Conservation (phyloP, 768 basidiomycete genomes). For the Amanita pallidorosea region DNA sequence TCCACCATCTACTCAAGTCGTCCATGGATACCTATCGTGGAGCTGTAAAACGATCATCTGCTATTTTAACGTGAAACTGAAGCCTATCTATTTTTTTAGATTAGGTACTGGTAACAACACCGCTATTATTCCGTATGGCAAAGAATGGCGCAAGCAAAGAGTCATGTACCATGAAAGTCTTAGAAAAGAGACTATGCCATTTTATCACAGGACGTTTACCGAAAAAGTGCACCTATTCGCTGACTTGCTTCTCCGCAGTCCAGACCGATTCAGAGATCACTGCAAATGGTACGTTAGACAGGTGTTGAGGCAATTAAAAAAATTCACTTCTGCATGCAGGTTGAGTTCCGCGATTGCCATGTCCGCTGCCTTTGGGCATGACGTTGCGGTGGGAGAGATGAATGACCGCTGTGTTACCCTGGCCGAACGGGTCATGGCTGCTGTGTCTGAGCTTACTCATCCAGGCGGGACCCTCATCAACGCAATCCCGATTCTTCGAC, state of each 20-base stretch:
- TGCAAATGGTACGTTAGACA: background rate
- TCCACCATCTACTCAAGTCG: constrained; percentile 18
- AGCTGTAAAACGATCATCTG: constrained; percentile 9
- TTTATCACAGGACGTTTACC: background rate
- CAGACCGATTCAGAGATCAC: background rate
- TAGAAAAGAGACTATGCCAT: background rate
- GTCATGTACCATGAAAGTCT: background rate
- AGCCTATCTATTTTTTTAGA: constrained; percentile 3
- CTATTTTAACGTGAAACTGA: background rate
- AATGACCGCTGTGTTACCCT: constrained; percentile 14
- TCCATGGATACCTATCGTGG: constrained; percentile 10
- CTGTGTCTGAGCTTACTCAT: background rate
- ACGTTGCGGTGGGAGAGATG: constrained; percentile 9
- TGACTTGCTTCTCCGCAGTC: background rate
- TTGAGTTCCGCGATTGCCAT: constrained; percentile 23
- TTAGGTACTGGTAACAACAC: constrained; percentile 9
- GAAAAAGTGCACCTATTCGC: background rate
- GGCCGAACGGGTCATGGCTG: constrained; percentile 10
- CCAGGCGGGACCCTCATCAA: constrained; percentile 16
- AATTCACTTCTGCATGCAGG: constrained; percentile 10
- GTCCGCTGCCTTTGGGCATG: constrained; percentile 24
- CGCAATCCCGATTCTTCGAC: constrained; percentile 20
- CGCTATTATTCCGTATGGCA: constrained; percentile 3
- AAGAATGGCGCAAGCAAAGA: background rate
- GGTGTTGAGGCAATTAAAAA: no score